Base-by-base conservation (phyloP, 345 rosid species). In the Populus simonii region DNA sequence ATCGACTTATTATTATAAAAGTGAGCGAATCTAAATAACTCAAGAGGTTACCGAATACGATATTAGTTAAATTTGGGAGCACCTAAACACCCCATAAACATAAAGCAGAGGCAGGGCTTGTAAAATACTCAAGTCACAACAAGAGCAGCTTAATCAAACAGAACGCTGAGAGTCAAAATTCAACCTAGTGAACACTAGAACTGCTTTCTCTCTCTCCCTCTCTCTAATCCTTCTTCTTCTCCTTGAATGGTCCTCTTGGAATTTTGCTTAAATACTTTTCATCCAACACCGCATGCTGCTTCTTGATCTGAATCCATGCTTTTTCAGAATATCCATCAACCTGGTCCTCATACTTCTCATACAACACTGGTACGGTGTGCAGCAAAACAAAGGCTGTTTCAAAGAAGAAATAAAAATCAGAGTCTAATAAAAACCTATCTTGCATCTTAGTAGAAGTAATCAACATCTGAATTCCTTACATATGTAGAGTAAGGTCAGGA, bases 221-320 rank as follows among this genome's bases (percentile, higher is more conserved):
- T 59, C 65, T 59, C 65, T 91, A 93, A 73, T 85, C 90, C 80
- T 68, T 86, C 89, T 89, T 93, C 87, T 91, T 92, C 71, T 79
- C 85, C 86, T 88, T 93, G 80, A 88, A 79, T 41, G 84, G 85
- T 39, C 94, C 93, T 78, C 70, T 86, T 1, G 94, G 98, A 75
- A 96, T 91, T 90, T 93, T 92, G 85, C 96, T 96, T 79, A 91
- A 83, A 51, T 91, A 91, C 83, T 91, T 93, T 38, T 78, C 92
- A 72, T 96, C 97, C 3, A 96, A 81, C 18, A 86, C 88, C 0
- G 85, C 88, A 68, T 89, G 89, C 66, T 86, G 94, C 90, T 91
- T 92, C 87, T 88, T 93, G 74, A 96, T 81, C 86, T 93, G 90
- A 66, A 75, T 78, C 84, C 79, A 68, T 71, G 90, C 89, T 86